phyloP scores from a whole-genome alignment of 148 eudicot species.

The Mesembryanthemum crystallinum region DNA sequence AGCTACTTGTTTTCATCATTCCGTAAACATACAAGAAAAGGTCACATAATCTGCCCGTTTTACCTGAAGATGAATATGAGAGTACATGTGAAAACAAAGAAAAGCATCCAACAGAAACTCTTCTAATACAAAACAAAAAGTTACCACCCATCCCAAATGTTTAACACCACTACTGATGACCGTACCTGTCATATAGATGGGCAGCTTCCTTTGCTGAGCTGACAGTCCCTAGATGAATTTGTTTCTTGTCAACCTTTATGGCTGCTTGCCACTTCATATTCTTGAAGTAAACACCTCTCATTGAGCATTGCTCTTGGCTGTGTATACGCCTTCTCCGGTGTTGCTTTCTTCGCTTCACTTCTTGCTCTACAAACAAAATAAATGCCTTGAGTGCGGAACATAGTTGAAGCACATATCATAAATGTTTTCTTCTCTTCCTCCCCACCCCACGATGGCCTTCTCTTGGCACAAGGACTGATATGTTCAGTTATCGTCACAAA shows the following conservation, averaged over 20 bases:
- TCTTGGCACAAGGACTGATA: not conserved
- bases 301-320: slow-evolving; percentile 46
- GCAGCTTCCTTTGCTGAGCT: slow-evolving; percentile 87
- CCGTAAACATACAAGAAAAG: not conserved
- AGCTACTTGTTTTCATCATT: not conserved
- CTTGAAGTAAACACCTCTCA: slow-evolving; percentile 92
- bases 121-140: not conserved
- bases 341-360: slow-evolving; percentile 67
- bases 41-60: too few relatives aligned
- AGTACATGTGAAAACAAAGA: not conserved
- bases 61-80: not conserved
- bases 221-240: slow-evolving; percentile 91
- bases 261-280: slow-evolving; percentile 98
- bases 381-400: not conserved
- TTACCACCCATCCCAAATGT: not conserved
- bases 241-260: slow-evolving; percentile 91
- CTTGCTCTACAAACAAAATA: slow-evolving; percentile 31
- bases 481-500: not conserved
- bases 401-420: not conserved
- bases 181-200: slow-evolving; percentile 79
- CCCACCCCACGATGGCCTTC: not conserved
- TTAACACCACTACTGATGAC: not conserved
- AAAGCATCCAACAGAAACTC: not conserved
- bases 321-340: slow-evolving; percentile 61
- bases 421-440: slow-evolving; percentile 1